Evolutionary conservation across 371 early-diverging fungal genomes (phyloP).

Genomic region (Choanephora cucurbitarum): DNA sequence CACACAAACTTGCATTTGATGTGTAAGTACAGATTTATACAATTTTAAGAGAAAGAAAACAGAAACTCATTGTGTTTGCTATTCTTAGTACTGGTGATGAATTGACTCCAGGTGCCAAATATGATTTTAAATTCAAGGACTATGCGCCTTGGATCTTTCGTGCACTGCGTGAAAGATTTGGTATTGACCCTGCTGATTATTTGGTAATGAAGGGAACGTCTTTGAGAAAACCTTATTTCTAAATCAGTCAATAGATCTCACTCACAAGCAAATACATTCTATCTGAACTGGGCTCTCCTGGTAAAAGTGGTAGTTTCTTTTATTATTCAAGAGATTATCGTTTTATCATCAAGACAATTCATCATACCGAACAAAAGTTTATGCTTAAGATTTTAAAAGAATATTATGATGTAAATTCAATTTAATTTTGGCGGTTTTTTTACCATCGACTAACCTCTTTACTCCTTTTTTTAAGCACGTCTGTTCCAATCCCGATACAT

Average conservation of each 20-base stretch:
- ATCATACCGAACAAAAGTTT: constrained; percentile 91
- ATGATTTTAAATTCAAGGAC: constrained; percentile 97
- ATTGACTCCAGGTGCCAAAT: constrained; percentile 84
- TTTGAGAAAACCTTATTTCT: too few species aligned
- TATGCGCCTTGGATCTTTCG: constrained; percentile 96
- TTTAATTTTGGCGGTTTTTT: background rate
- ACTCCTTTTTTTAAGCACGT: constrained; percentile 65
- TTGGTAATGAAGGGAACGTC: constrained; percentile 51
- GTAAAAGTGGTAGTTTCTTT: constrained; percentile 95
- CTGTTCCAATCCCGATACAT: constrained; percentile 86
- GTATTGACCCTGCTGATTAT: constrained; percentile 89
- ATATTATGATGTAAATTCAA: constrained; percentile 72
- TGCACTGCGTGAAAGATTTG: constrained; percentile 77
- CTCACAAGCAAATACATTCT: constrained; percentile 95
- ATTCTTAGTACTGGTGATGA: constrained; percentile 80
- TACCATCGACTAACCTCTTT: background rate
- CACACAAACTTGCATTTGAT: constrained; percentile 92
- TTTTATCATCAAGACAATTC: constrained; percentile 97
- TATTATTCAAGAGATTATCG: constrained; percentile 96
- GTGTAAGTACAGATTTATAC: constrained; percentile 49
- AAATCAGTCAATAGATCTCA: constrained; percentile 60
- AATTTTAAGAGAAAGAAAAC: background rate
- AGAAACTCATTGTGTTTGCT: background rate
- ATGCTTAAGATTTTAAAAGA: constrained; percentile 82
- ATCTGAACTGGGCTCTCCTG: constrained; percentile 91